Conservation (phyloP, 345 rosid species). For the Streptanthus diversifolius region DNA sequence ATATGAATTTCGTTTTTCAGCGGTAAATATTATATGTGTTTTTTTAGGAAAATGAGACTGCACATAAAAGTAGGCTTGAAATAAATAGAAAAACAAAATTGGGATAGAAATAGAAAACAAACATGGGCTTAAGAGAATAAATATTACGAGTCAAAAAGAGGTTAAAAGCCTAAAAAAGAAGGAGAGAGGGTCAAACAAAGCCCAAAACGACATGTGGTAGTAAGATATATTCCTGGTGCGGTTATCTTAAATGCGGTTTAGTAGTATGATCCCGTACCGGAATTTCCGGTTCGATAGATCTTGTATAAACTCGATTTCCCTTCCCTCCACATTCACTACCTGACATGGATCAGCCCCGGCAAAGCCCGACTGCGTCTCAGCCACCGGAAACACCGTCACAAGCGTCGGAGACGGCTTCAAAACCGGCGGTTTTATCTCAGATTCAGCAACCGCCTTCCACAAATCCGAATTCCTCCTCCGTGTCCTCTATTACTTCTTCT, state of each 20-base stretch:
- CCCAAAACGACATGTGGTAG: background rate
- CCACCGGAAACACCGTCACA: constrained; percentile 31
- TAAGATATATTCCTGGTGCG: background rate
- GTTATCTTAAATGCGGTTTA: background rate
- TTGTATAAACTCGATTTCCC: constrained; percentile 12
- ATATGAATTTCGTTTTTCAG: constrained; percentile 4
- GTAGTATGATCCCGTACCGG: background rate
- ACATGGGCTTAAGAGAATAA: background rate
- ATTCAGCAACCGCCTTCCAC: constrained; percentile 21
- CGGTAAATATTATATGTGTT: background rate
- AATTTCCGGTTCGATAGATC: constrained; percentile 1
- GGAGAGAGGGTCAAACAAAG: background rate
- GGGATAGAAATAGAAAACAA: background rate
- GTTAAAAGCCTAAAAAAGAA: background rate
- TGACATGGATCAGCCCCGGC: constrained; percentile 33
- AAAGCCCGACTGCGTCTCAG: constrained; percentile 31
- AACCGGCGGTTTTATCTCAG: constrained; percentile 19
- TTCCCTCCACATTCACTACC: constrained; percentile 31
- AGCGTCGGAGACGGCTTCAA: constrained; percentile 12
- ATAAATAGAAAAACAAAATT: background rate
- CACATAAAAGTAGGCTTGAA: background rate
- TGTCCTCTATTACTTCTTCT: constrained; percentile 23
- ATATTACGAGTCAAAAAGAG: background rate
- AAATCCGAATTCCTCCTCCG: constrained; percentile 21
- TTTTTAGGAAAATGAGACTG: background rate